Evolutionary conservation across 2,329 filamentous ascomycete species (phyloP).

Genomic region (Fusarium sacchari): DNA sequence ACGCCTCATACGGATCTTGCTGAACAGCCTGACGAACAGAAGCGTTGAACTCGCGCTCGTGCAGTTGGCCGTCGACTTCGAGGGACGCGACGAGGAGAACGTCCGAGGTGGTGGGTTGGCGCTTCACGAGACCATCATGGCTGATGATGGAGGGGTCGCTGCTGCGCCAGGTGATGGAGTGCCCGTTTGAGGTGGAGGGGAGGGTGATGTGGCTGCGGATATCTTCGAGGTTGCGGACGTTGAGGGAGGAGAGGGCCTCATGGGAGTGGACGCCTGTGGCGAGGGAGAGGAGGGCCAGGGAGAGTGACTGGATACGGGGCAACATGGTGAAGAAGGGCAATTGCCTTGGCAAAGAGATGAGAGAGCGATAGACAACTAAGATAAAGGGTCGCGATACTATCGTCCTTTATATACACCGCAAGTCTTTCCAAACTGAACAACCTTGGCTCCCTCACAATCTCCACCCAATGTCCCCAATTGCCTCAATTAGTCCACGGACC

Average conservation of each 20-base stretch:
- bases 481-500: not conserved
- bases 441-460: not conserved
- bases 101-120: slow-evolving; percentile 40
- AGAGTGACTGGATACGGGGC: not conserved
- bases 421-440: not conserved
- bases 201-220: slow-evolving; percentile 53
- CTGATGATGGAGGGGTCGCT: slow-evolving; percentile 48
- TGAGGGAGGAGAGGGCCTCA: slow-evolving; percentile 27
- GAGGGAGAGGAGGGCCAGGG: not conserved
- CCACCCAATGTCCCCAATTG: not conserved
- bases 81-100: slow-evolving; percentile 52
- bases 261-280: not conserved
- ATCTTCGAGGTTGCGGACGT: slow-evolving; percentile 49
- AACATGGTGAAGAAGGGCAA: not conserved
- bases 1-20: slow-evolving; percentile 53
- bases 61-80: slow-evolving; percentile 29
- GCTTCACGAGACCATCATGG: slow-evolving; percentile 49
- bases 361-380: no score
- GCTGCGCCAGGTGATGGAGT: slow-evolving; percentile 50
- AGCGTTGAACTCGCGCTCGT: slow-evolving; percentile 48
- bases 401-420: not conserved
- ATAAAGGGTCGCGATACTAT: not conserved
- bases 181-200: slow-evolving; percentile 44
- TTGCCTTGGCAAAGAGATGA: not conserved
- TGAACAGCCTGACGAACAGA: slow-evolving; percentile 48